Conservation (phyloP, 148 eudicot genomes). For the Heliosperma pusillum region DNA sequence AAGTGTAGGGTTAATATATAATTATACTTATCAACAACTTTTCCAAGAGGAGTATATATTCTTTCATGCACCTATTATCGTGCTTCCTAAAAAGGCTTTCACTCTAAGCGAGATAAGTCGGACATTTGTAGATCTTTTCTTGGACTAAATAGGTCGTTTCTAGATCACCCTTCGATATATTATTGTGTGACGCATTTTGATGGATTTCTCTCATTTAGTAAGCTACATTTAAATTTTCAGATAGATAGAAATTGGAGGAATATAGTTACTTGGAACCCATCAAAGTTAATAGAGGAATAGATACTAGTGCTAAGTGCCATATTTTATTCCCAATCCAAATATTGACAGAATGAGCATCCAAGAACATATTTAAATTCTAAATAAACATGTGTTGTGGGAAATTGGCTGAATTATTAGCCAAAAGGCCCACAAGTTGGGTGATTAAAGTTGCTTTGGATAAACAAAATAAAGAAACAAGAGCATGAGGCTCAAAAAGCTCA, state of each 20-base stretch:
- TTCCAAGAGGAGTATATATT: background rate
- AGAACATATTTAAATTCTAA: background rate
- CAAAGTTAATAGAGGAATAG: background rate
- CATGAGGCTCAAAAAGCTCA: constrained; percentile 13
- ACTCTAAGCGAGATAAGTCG: too few relatives aligned
- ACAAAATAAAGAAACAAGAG: constrained; percentile 12
- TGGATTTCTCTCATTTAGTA: too few relatives aligned
- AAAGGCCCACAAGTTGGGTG: background rate
- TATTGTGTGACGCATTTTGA: too few relatives aligned
- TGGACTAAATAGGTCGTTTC: too few relatives aligned
- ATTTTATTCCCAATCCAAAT: background rate
- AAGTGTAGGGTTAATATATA: background rate
- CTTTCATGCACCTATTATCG: too few relatives aligned
- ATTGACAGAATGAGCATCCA: constrained; percentile 15
- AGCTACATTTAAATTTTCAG: too few relatives aligned
- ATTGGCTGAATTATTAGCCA: constrained; percentile 2
- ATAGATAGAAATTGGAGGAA: background rate
- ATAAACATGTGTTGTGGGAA: background rate
- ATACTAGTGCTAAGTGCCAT: background rate
- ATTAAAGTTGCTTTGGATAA: constrained; percentile 19
- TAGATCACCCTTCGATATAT: too few relatives aligned
- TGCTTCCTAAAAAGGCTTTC: too few relatives aligned
- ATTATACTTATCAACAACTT: background rate
- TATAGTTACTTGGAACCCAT: background rate
- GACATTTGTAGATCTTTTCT: too few relatives aligned